phyloP scores from a whole-genome alignment of 345 rosid species.

The Zanthoxylum bungeanum region DNA sequence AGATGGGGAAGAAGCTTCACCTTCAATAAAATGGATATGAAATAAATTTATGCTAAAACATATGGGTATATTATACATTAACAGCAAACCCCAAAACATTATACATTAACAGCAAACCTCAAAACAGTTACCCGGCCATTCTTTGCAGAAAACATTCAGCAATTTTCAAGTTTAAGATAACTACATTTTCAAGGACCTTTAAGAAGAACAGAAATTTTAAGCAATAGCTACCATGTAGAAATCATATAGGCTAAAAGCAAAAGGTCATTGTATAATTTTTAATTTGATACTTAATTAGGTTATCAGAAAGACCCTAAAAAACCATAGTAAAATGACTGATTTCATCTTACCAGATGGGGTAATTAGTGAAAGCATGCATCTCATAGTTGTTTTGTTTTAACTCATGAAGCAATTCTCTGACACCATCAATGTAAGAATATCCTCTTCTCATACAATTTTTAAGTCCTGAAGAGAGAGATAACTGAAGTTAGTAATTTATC shows the following conservation, averaged over 20 bases:
- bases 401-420: conserved; percentile 58
- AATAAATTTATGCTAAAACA: not conserved
- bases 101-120: not conserved
- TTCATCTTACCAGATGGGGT: conserved; percentile 69
- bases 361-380: conserved; percentile 93
- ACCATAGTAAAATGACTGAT: not conserved
- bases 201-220: not conserved
- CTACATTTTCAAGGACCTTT: not conserved
- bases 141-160: not conserved
- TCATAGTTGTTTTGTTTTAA: conserved; percentile 55
- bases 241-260: not conserved
- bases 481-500: conserved; percentile 5
- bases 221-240: not conserved
- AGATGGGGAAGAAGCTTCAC: not conserved
- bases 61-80: too few relatives aligned
- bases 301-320: not conserved
- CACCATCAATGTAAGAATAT: conserved; percentile 73
- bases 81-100: too few relatives aligned
- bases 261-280: not conserved
- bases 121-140: not conserved
- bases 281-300: not conserved
- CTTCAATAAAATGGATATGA: not conserved
- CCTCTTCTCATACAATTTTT: conserved; percentile 70
- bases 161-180: not conserved
- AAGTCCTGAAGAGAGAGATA: conserved; percentile 47